Evolutionary conservation across 2,329 filamentous ascomycete species (phyloP).

Genomic region (Xylariaceae sp.): DNA sequence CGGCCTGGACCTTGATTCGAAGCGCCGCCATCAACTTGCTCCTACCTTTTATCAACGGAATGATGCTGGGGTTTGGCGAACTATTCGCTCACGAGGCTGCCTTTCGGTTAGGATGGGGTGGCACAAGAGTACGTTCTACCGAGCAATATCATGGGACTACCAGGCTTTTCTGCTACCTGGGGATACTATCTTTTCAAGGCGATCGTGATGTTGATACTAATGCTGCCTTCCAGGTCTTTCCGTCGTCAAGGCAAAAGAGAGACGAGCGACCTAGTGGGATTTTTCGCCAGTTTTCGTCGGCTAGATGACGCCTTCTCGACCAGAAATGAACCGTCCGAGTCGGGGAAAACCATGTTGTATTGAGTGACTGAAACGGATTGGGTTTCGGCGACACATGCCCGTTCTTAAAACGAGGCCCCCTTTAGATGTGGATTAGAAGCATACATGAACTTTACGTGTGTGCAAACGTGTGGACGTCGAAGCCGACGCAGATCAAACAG

Average conservation of each 20-base stretch:
- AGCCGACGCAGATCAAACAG: not conserved
- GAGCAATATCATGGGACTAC: not conserved
- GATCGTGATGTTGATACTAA: constrained; percentile 1
- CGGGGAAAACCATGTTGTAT: not conserved
- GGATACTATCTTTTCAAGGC: not conserved
- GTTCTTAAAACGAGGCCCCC: not conserved
- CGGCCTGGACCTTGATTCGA: constrained; percentile 75
- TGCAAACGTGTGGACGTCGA: not conserved
- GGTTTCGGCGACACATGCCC: not conserved
- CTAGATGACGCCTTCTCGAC: not conserved
- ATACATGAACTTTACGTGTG: not conserved
- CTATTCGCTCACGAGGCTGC: constrained; percentile 94
- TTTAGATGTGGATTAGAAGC: not conserved
- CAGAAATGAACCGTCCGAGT: not conserved
- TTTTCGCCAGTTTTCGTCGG: not conserved
- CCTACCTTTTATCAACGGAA: constrained; percentile 89
- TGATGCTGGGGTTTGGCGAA: constrained; percentile 98
- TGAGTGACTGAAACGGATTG: not conserved
- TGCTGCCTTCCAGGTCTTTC: constrained; percentile 47
- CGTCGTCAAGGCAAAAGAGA: constrained; percentile 42
- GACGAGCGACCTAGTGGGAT: not conserved
- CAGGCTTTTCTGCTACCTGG: not conserved
- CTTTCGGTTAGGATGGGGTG: constrained; percentile 86
- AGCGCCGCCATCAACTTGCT: constrained; percentile 94
- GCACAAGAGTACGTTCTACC: constrained; percentile 70